These are phyloP conservation scores for Salix exigua DNA, from an alignment of 345 rosid genomes.

Conservation along the genomic window DNA sequence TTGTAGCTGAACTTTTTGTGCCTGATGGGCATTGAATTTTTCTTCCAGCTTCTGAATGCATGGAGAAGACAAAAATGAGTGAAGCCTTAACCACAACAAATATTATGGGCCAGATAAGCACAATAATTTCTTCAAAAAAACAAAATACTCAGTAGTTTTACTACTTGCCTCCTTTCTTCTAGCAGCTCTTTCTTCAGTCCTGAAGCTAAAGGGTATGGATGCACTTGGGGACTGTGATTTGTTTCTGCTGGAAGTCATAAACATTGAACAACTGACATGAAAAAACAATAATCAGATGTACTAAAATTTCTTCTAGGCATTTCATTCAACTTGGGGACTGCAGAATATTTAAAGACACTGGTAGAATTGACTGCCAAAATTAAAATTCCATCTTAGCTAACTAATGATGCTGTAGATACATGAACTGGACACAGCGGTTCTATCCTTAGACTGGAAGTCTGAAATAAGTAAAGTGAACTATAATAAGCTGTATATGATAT, in stretches of 20 bases:
- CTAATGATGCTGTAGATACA: too few species aligned
- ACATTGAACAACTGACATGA: slow-evolving; percentile 51
- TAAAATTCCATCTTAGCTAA: too few species aligned
- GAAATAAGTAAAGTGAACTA: too few species aligned
- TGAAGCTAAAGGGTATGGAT: slow-evolving; percentile 60
- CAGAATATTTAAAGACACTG: too few species aligned
- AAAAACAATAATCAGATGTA: slow-evolving; percentile 17
- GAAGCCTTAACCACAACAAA: too few species aligned
- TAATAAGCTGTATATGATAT: too few species aligned
- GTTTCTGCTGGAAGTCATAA: slow-evolving; percentile 52
- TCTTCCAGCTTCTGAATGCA: slow-evolving; percentile 68
- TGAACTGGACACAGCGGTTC: too few species aligned
- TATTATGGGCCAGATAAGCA: too few species aligned
- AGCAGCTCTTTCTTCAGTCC: slow-evolving; percentile 82
- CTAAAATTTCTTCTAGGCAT: too few species aligned
- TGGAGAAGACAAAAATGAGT: neutral
- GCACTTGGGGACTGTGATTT: slow-evolving; percentile 56
- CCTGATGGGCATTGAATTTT: slow-evolving; percentile 56
- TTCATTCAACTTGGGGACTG: too few species aligned
- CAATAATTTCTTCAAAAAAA: neutral
- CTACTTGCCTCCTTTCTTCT: slow-evolving; percentile 70
- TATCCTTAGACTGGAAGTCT: too few species aligned
- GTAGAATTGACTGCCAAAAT: too few species aligned
- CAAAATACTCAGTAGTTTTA: neutral
- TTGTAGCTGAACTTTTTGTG: slow-evolving; percentile 46